Conservation (phyloP, 495 filamentous ascomycete species). For the Lasiosphaeria miniovina region DNA sequence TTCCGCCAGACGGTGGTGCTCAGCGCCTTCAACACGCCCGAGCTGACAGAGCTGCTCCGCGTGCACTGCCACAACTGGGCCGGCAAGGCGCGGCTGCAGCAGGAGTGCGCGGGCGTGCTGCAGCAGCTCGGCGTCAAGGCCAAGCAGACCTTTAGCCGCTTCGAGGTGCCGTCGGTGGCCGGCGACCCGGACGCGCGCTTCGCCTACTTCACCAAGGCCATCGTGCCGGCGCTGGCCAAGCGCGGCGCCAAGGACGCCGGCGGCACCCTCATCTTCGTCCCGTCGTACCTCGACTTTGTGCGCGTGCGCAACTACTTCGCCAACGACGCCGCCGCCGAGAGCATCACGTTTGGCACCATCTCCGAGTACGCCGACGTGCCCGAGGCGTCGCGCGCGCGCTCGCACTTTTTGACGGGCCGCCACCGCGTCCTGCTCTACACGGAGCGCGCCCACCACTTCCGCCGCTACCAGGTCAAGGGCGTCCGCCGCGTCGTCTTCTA, state of each 20-base stretch:
- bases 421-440: slow-evolving; percentile 86
- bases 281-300: slow-evolving; percentile 90
- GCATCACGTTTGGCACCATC: slow-evolving; percentile 77
- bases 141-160: slow-evolving; percentile 88
- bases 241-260: slow-evolving; percentile 48
- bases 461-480: slow-evolving; percentile 74
- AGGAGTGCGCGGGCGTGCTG: slow-evolving; percentile 65
- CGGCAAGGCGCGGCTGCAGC: slow-evolving; percentile 70
- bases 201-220: slow-evolving; percentile 77
- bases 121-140: slow-evolving; percentile 62
- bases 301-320: slow-evolving; percentile 88
- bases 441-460: slow-evolving; percentile 91
- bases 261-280: slow-evolving; percentile 80
- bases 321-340: slow-evolving; percentile 61
- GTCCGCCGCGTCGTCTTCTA: slow-evolving; percentile 82
- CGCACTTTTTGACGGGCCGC: slow-evolving; percentile 79
- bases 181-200: slow-evolving; percentile 88
- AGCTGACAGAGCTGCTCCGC: slow-evolving; percentile 76
- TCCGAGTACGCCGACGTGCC: slow-evolving; percentile 79
- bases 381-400: slow-evolving; percentile 77
- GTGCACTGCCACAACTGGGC: slow-evolving; percentile 74
- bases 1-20: slow-evolving; percentile 82
- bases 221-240: slow-evolving; percentile 67
- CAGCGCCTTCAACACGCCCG: slow-evolving; percentile 80
- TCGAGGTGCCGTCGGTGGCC: slow-evolving; percentile 63